Percentiles rank a stretch among this genome's conserved stretches.
phyloP scores from a whole-genome alignment of 495 filamentous ascomycete species.

The Talaromyces trachyspermus region DNA sequence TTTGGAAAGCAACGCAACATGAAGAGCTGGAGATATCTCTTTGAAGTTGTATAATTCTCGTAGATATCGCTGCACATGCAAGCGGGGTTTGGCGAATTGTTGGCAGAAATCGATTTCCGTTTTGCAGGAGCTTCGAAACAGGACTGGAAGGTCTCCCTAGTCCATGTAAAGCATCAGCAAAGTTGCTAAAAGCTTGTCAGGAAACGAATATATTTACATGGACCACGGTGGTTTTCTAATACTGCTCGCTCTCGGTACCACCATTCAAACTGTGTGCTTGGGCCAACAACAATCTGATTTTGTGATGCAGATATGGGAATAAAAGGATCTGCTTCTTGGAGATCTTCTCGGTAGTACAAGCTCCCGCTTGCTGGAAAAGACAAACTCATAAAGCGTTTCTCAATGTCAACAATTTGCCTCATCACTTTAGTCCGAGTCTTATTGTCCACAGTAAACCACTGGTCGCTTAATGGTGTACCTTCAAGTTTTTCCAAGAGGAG shows the following conservation, averaged over 20 bases:
- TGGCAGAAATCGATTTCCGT: conserved; percentile 19
- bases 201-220: conserved; percentile 20
- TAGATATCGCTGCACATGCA: conserved; percentile 19
- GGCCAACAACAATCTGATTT: conserved; percentile 19
- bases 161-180: background rate
- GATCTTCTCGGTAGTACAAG: conserved; percentile 25
- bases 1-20: conserved; percentile 14
- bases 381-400: conserved; percentile 22
- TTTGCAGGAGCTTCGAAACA: conserved; percentile 22
- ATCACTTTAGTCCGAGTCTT: conserved; percentile 24
- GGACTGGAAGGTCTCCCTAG: conserved; percentile 15
- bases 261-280: conserved; percentile 18
- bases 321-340: conserved; percentile 9
- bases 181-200: background rate
- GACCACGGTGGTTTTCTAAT: conserved; percentile 23
- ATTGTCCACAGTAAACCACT: conserved; percentile 20
- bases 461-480: conserved; percentile 15
- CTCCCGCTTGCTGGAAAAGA: conserved; percentile 27
- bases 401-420: conserved; percentile 24
- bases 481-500: conserved; percentile 19
- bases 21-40: conserved; percentile 8
- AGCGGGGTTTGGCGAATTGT: conserved; percentile 18
- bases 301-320: conserved; percentile 9
- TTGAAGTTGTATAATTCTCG: conserved; percentile 17
- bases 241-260: conserved; percentile 23